These are phyloP conservation scores for Cyberlindnera euphorbiae DNA, from an alignment of 805 yeast species.

Conservation along the genomic window DNA sequence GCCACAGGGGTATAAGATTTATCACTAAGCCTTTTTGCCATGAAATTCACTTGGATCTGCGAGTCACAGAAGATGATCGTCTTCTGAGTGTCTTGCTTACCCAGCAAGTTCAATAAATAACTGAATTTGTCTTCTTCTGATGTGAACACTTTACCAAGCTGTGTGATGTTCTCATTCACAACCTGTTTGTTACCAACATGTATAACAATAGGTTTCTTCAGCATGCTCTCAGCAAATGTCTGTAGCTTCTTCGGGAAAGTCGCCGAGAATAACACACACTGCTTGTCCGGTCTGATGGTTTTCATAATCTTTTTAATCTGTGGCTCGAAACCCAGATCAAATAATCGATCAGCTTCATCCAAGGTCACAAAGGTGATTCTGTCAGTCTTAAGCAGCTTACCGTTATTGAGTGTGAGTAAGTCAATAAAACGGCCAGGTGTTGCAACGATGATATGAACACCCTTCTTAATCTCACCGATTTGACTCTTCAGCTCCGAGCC, in stretches of 20 bases:
- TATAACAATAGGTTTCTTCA: slow-evolving; percentile 66
- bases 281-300: slow-evolving; percentile 79
- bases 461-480: slow-evolving; percentile 72
- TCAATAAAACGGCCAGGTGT: slow-evolving; percentile 96
- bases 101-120: slow-evolving; percentile 51
- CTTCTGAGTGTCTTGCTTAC: slow-evolving; percentile 41
- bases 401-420: slow-evolving; percentile 75
- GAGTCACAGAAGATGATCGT: slow-evolving; percentile 81
- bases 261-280: slow-evolving; percentile 88
- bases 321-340: slow-evolving; percentile 96
- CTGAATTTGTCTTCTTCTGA: slow-evolving; percentile 52
- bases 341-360: slow-evolving; percentile 96
- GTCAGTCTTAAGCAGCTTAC: slow-evolving; percentile 58
- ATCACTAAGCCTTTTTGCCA: slow-evolving; percentile 48
- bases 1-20: slow-evolving; percentile 58
- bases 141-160: slow-evolving; percentile 57
- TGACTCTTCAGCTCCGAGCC: slow-evolving; percentile 82
- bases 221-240: slow-evolving; percentile 58
- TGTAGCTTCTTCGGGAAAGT: slow-evolving; percentile 86
- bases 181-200: slow-evolving; percentile 75
- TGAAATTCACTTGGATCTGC: slow-evolving; percentile 77
- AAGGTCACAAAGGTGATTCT: slow-evolving; percentile 78
- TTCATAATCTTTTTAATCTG: slow-evolving; percentile 79
- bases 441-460: slow-evolving; percentile 78
- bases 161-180: slow-evolving; percentile 78